Evolutionary conservation across 2,329 filamentous ascomycete genomes (phyloP).

Genomic region (Lasiodiplodia theobromae): DNA sequence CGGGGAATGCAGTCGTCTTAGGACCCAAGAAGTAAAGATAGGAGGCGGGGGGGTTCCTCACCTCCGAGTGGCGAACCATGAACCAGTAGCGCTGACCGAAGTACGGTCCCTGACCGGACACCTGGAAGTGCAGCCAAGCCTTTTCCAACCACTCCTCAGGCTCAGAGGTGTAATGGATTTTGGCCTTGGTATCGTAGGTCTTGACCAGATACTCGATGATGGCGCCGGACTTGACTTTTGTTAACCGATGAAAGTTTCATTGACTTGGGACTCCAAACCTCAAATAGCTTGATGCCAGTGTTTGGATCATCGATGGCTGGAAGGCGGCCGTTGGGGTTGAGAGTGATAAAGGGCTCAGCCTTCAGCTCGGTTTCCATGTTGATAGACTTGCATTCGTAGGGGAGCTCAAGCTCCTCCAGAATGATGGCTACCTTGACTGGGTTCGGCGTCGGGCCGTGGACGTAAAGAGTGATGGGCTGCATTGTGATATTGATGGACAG

Average conservation of each 20-base stretch:
- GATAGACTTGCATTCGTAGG: constrained; percentile 47
- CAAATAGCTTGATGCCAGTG: constrained; percentile 49
- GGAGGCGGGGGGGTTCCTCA: background rate
- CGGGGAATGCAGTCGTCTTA: background rate
- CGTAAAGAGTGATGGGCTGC: constrained; percentile 9
- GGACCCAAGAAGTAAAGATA: background rate
- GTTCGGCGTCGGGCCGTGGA: constrained; percentile 39
- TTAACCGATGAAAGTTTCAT: background rate
- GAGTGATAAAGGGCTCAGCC: constrained; percentile 41
- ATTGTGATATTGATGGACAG: background rate
- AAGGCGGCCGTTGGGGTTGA: constrained; percentile 52
- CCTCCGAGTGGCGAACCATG: constrained; percentile 50
- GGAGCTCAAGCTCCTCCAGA: constrained; percentile 53
- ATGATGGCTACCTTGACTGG: constrained; percentile 54
- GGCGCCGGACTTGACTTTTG: constrained; percentile 46
- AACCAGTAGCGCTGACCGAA: constrained; percentile 50
- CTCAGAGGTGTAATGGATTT: constrained; percentile 45
- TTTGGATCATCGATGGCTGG: constrained; percentile 55
- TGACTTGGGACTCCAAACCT: constrained; percentile 32
- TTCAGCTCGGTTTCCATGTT: constrained; percentile 50
- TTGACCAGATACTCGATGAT: constrained; percentile 55
- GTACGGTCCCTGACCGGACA: constrained; percentile 57
- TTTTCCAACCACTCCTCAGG: constrained; percentile 49
- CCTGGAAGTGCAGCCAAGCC: constrained; percentile 56
- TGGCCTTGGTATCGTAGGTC: constrained; percentile 51